Conservation (phyloP, 768 basidiomycete species). For the Lentinula sp. region DNA sequence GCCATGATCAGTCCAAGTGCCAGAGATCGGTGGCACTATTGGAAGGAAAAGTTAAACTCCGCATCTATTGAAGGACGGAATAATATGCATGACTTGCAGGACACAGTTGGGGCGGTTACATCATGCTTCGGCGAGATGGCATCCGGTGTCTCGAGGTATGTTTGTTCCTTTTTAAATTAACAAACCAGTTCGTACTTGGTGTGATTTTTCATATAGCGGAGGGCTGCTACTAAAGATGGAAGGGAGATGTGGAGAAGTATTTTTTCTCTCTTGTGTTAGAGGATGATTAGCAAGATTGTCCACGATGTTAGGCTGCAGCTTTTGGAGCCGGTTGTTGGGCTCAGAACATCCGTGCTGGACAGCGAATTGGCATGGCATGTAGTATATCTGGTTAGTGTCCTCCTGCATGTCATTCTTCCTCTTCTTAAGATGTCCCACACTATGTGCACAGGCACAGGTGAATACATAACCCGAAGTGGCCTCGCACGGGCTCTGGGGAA, state of each 20-base stretch:
- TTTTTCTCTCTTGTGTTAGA: neutral
- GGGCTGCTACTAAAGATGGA: conserved; percentile 73
- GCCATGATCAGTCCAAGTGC: conserved; percentile 47
- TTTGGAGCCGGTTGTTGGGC: conserved; percentile 61
- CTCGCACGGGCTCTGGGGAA: conserved; percentile 55
- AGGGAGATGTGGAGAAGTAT: conserved; percentile 73
- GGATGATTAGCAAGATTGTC: neutral
- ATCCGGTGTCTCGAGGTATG: conserved; percentile 73
- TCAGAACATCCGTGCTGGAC: conserved; percentile 13
- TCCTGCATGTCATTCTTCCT: neutral
- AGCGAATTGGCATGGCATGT: conserved; percentile 30
- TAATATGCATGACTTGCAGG: conserved; percentile 42
- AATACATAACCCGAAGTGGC: conserved; percentile 54
- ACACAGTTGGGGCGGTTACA: conserved; percentile 79
- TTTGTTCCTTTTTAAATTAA: neutral
- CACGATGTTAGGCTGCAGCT: conserved; percentile 36
- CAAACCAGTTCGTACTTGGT: neutral
- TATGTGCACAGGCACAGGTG: conserved; percentile 53
- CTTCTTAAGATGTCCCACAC: conserved; percentile 1
- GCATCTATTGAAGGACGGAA: neutral
- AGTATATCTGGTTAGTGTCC: conserved; percentile 40
- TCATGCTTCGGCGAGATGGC: conserved; percentile 40
- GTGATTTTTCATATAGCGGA: conserved; percentile 40
- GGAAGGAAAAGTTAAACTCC: conserved; percentile 42
- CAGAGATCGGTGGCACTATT: conserved; percentile 48